Base-by-base conservation (phyloP, 768 basidiomycete species). In the Roridomyces roridus region DNA sequence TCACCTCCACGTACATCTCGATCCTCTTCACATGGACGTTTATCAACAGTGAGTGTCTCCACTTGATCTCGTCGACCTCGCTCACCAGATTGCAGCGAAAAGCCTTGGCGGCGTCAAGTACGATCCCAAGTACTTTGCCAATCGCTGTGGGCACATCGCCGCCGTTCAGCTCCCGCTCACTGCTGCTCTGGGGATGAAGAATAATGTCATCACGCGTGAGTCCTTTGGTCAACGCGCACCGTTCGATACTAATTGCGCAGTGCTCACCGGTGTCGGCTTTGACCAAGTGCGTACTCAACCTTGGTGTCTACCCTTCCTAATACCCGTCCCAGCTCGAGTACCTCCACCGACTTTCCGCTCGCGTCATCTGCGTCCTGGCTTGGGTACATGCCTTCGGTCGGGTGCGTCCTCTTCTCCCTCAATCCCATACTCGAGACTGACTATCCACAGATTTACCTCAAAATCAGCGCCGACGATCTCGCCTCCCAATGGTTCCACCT, bases 181-280 rank as follows among this genome's bases (percentile, higher is more conserved):
- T 51, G 72, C 79, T 0, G 78, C 71, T 5, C 72, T 83, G 3
- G 80, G 78, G 0, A 78, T 76, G 14, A 83, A 83, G 69, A 79
- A 83, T 65, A 83, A 83, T 41, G 9, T 77, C 26, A 70, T 83
- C 21, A 73, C 77, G 7, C 36, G 77, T 76, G 41, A 7, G 74
- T 67, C 20, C 29, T 15, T 12, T n/a, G n/a, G n/a, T n/a, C n/a
- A n/a, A n/a, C n/a, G n/a, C n/a, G n/a, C n/a, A n/a, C n/a, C n/a
- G 42, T 12, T 18, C n/a, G 6, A 26, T 18, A 28, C 3, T 8
- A 10, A 4, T 14, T 3, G 15, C 15, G 11, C 50, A 79, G 77
- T 71, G 9, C 53, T 79, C 35, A 78, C 78, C 7, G 74, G 77
- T 2, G 67, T 79, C 45, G 70, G 74, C 48, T 73, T 62, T 31